Percentiles rank a stretch among this genome's conserved stretches.
phyloP scores from a whole-genome alignment of 2,329 filamentous ascomycete genomes.

The Alternaria sp. region DNA sequence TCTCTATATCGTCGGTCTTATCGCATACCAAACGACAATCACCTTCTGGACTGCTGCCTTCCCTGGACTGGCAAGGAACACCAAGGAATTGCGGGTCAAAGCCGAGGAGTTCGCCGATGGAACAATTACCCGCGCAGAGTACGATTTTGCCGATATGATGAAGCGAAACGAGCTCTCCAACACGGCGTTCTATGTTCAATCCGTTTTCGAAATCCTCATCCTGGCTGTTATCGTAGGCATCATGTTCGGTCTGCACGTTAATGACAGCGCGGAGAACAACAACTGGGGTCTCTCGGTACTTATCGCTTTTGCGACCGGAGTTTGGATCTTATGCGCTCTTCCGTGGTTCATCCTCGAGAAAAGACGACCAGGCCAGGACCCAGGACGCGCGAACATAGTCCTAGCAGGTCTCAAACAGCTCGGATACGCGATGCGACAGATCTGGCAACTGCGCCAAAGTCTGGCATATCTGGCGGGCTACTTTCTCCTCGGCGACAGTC shows the following conservation, averaged over 20 bases:
- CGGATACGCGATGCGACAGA: constrained; percentile 62
- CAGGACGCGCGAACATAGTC: constrained; percentile 59
- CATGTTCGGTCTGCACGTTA: constrained; percentile 65
- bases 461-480: constrained; percentile 68
- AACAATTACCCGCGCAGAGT: constrained; percentile 63
- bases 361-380: constrained; percentile 64
- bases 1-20: constrained; percentile 70
- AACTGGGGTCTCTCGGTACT: constrained; percentile 71
- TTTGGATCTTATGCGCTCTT: constrained; percentile 68
- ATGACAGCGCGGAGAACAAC: constrained; percentile 65
- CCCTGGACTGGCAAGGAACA: constrained; percentile 63
- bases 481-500: constrained; percentile 71
- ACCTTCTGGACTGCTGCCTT: constrained; percentile 73
- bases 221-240: constrained; percentile 36
- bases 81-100: constrained; percentile 58
- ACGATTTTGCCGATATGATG: constrained; percentile 57
- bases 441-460: constrained; percentile 70
- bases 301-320: constrained; percentile 68
- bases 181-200: constrained; percentile 68
- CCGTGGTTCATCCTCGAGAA: constrained; percentile 74
- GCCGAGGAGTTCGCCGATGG: constrained; percentile 55
- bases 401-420: constrained; percentile 65
- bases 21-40: constrained; percentile 70
- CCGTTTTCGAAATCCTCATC: constrained; percentile 62
- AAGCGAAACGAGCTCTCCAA: constrained; percentile 70